These are phyloP conservation scores for Termitomyces eurrhizus DNA, from an alignment of 768 basidiomycete species.

Conservation along the genomic window DNA sequence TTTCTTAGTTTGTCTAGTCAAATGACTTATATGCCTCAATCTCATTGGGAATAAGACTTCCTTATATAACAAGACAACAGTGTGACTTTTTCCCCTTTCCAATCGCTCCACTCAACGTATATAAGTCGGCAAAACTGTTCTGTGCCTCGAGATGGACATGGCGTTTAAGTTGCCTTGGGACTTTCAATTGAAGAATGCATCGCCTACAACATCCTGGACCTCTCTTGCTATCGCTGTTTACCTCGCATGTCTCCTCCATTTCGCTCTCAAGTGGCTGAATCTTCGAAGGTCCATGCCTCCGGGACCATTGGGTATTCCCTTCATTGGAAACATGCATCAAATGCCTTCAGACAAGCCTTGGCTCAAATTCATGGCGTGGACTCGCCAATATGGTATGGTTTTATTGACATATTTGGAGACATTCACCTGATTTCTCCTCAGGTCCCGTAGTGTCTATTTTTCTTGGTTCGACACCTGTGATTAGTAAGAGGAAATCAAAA, in stretches of 20 bases:
- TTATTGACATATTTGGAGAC: not conserved
- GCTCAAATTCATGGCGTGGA: slow-evolving; percentile 46
- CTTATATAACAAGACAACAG: not conserved
- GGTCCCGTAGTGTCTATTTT: slow-evolving; percentile 39
- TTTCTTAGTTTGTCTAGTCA: not conserved
- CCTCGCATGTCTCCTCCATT: slow-evolving; percentile 20
- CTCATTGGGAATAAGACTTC: not conserved
- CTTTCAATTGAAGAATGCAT: not conserved
- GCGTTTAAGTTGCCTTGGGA: not conserved
- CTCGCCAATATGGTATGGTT: slow-evolving; percentile 37
- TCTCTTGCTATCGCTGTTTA: slow-evolving; percentile 1
- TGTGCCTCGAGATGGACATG: not conserved
- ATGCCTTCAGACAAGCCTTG: slow-evolving; percentile 43
- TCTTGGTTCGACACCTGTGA: slow-evolving; percentile 38
- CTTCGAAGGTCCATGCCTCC: slow-evolving; percentile 39
- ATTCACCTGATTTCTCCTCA: slow-evolving; percentile 10
- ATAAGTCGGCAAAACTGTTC: not conserved
- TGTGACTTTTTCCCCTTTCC: not conserved
- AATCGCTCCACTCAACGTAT: not conserved
- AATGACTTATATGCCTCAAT: not conserved
- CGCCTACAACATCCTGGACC: not conserved
- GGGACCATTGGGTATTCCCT: slow-evolving; percentile 40
- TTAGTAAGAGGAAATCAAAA: slow-evolving; percentile 22
- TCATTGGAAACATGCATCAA: slow-evolving; percentile 43
- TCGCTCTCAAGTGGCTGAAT: slow-evolving; percentile 24